Conservation (phyloP, 225 moss, liverwort and hornwort genomes). For the Antitrichia curtipendula region DNA sequence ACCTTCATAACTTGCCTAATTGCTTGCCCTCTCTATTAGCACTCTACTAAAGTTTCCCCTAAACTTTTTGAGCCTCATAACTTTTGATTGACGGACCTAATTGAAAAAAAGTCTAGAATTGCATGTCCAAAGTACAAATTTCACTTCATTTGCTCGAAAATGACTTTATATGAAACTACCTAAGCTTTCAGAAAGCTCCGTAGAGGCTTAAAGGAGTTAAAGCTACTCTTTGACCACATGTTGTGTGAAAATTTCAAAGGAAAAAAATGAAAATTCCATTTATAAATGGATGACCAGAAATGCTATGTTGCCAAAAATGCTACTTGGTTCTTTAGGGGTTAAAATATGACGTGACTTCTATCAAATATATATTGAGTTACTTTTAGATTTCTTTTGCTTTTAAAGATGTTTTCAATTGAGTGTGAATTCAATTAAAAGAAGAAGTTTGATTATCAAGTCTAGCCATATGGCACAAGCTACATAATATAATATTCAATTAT, state of each 20-base stretch:
- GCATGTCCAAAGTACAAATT: too few species aligned
- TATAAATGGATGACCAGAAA: too few species aligned
- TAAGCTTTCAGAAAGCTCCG: neutral
- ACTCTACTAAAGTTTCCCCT: fast-evolving
- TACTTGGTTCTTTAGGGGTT: neutral
- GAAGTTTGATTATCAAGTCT: neutral
- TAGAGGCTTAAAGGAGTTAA: too few species aligned
- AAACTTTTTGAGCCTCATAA: neutral
- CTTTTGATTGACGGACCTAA: fast-evolving
- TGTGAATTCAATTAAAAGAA: neutral
- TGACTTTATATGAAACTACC: neutral
- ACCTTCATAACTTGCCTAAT: neutral
- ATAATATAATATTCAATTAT: neutral
- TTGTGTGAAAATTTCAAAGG: too few species aligned
- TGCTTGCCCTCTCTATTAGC: neutral
- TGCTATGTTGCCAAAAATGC: too few species aligned
- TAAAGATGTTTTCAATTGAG: neutral
- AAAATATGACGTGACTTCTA: neutral
- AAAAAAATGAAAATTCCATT: too few species aligned
- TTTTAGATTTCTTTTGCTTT: neutral
- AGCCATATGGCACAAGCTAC: neutral
- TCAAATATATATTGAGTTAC: neutral
- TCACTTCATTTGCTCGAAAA: neutral
- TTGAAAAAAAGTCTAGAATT: neutral
- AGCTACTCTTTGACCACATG: too few species aligned